Evolutionary conservation across 768 basidiomycete species (phyloP).

Genomic region (Terana coerulea): DNA sequence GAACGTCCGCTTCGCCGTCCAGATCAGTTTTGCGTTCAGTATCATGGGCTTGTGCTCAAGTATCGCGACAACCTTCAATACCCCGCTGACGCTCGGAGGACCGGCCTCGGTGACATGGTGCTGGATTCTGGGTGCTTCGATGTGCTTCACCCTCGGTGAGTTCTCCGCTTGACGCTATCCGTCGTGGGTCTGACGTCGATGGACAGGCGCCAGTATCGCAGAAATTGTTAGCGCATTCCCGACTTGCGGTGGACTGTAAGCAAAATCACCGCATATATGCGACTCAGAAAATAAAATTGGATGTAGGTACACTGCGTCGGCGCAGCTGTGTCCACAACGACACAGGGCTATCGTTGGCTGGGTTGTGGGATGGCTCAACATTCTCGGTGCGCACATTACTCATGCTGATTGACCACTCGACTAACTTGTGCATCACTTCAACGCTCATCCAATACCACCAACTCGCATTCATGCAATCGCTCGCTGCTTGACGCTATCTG

Average conservation of each 20-base stretch:
- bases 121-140: conserved; percentile 67
- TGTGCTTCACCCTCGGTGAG: conserved; percentile 68
- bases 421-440: not conserved
- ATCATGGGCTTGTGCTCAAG: conserved; percentile 81
- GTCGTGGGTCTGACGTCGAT: not conserved
- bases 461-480: not conserved
- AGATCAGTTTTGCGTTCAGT: conserved; percentile 76
- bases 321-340: conserved; percentile 63
- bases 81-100: conserved; percentile 64
- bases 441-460: not conserved
- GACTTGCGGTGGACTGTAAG: conserved; percentile 68
- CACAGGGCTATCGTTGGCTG: conserved; percentile 72
- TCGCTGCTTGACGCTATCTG: not conserved
- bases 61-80: conserved; percentile 77
- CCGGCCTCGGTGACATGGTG: conserved; percentile 73
- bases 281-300: not conserved
- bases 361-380: conserved; percentile 83
- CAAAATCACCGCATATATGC: no score
- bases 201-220: conserved; percentile 58
- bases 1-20: not conserved
- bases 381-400: conserved; percentile 49
- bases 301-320: conserved; percentile 75
- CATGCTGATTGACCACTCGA: not conserved
- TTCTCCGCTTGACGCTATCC: conserved; percentile 4
- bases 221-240: conserved; percentile 77